Conservation (phyloP, 148 eudicot genomes). For the Beta vulgaris region DNA sequence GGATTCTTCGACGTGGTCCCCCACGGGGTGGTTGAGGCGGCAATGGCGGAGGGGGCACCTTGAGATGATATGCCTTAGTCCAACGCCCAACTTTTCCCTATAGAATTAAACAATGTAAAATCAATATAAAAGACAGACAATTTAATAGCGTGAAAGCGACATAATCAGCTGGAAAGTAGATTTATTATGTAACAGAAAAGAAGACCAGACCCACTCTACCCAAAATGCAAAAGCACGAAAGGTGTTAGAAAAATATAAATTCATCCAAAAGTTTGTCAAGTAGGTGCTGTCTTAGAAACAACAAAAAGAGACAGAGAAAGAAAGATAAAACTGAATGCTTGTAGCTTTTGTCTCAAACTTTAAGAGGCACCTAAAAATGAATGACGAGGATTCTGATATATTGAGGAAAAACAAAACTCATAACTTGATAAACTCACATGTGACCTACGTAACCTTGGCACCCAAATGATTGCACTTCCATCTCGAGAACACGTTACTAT, state of each 20-base stretch:
- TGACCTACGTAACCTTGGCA: constrained; percentile 79
- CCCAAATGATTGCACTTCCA: constrained; percentile 99
- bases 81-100: constrained; percentile 90
- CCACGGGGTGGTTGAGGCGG: constrained; percentile 96
- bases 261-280: constrained; percentile 5
- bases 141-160: too few relatives aligned
- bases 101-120: constrained; percentile 8
- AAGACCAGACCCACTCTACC: too few relatives aligned
- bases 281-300: background rate
- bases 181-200: too few relatives aligned
- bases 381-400: background rate
- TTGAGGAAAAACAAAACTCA: background rate
- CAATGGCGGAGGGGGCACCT: constrained; percentile 97
- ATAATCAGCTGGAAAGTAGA: too few relatives aligned
- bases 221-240: constrained; percentile 10
- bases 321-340: background rate
- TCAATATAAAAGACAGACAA: too few relatives aligned
- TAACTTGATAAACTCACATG: constrained; percentile 58
- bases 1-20: constrained; percentile 93
- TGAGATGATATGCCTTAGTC: constrained; percentile 88
- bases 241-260: background rate
- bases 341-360: background rate
- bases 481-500: constrained; percentile 99
- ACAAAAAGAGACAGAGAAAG: background rate
- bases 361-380: background rate